Evolutionary conservation across 148 eudicot genomes (phyloP).

Genomic region (Rhododendron mucronatum): DNA sequence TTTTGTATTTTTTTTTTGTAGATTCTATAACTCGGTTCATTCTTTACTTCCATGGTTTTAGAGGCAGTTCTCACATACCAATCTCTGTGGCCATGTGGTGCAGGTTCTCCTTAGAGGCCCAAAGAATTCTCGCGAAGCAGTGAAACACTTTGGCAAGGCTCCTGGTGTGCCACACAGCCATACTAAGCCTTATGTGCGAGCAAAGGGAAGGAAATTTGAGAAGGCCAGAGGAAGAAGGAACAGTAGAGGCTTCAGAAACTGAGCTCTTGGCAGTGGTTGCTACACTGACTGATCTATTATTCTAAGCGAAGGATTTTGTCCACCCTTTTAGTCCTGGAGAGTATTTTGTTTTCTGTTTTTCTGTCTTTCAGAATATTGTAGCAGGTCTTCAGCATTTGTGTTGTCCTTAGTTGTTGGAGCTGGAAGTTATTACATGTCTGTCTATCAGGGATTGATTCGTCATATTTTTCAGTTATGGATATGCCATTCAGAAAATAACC

Average conservation of each 20-base stretch:
- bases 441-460: background rate
- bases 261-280: background rate
- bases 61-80: background rate
- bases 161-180: constrained; percentile 53
- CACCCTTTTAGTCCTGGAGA: background rate
- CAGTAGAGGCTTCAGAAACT: constrained; percentile 37
- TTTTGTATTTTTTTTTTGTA: background rate
- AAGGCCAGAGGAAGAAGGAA: constrained; percentile 45
- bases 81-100: background rate
- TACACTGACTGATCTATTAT: background rate
- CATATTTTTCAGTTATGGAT: background rate
- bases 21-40: background rate
- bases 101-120: constrained; percentile 48
- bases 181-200: constrained; percentile 44
- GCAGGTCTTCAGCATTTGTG: background rate
- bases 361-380: background rate
- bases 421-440: background rate
- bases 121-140: constrained; percentile 46
- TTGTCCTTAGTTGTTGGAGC: background rate
- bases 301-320: background rate
- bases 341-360: background rate
- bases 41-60: background rate
- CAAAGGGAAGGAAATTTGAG: constrained; percentile 52
- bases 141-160: constrained; percentile 45
- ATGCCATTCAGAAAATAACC: background rate